Conservation (phyloP, 768 basidiomycete species). For the Termitomyces sp. region DNA sequence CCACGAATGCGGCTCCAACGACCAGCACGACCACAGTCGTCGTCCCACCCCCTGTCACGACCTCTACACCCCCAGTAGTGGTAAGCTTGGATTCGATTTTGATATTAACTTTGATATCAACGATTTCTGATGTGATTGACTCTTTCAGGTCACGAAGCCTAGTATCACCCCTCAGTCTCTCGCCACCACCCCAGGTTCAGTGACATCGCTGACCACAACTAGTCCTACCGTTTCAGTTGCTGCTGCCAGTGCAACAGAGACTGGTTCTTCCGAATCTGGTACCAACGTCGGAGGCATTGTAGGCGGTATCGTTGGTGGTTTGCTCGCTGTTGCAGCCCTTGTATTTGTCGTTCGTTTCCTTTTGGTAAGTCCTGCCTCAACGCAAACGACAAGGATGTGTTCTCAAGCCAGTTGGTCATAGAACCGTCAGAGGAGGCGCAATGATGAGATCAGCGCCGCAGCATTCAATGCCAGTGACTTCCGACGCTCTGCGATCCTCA, state of each 20-base stretch:
- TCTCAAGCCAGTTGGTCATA: constrained; percentile 1
- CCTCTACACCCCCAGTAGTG: background rate
- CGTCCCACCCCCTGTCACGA: background rate
- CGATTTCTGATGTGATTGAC: background rate
- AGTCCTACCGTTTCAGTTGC: constrained; percentile 8
- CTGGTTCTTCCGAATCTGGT: constrained; percentile 8
- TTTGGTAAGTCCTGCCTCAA: constrained; percentile 28
- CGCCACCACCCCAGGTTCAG: background rate
- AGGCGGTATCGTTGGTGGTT: constrained; percentile 40
- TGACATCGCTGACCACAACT: background rate
- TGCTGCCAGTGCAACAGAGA: constrained; percentile 13
- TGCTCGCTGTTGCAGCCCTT: constrained; percentile 36
- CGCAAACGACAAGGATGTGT: background rate
- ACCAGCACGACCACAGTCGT: background rate
- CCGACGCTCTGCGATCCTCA: constrained; percentile 58
- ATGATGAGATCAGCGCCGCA: constrained; percentile 30
- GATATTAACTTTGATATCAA: no score
- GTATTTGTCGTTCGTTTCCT: constrained; percentile 40
- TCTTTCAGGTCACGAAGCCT: constrained; percentile 3
- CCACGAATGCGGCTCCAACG: constrained; percentile 1
- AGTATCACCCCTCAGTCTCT: background rate
- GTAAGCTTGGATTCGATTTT: background rate
- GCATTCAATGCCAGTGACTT: constrained; percentile 53
- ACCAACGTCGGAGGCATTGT: constrained; percentile 26
- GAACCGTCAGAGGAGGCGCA: constrained; percentile 37